Evolutionary conservation across 495 filamentous ascomycete genomes (phyloP), one percentile per base, ranked within the genome.

Genomic region (Aspergillus saccharolyticus): DNA sequence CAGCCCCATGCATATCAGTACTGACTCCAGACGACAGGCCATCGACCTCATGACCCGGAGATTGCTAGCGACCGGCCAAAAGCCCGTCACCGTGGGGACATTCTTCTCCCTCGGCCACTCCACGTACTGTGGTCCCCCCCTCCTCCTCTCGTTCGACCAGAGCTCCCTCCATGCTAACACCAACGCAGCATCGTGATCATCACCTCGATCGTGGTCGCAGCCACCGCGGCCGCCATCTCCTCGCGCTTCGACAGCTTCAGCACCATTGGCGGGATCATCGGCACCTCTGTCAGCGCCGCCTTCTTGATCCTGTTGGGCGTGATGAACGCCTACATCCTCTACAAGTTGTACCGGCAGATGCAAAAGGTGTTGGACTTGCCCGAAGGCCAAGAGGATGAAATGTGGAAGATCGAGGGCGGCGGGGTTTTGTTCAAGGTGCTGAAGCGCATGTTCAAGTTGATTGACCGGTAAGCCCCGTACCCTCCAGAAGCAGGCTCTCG

Each of bases 11-110:
- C 9, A 28, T 28, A 28, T 4, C 4, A n/a, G 12, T 25, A 9
- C 17, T 18, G 22, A 18, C 3, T 17, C 9, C 15, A 44, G 20
- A 4, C 42, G 18, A 15, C 43, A 84, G 83, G 93, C 91, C 52
- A 97, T 97, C 62, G 94, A 97, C 74, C 79, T 97, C 15, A 96
- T 94, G 88, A 97, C 93, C 5, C 82, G 94, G 22, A 83, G 92
- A 12, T 80, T 97, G n/a, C 81, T 97, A 45, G 93, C 93, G 19
- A 82, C 88, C 0, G 91, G 91, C 16, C 89, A 91, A 67, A 83
- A 83, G 8, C 91, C 93, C 8, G 91, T 93, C n/a, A 88, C 92
- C 0, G 91, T 97, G 6, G 93, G 93, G 43, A 96, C 87, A n/a
- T 97, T 90, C 62, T 97, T 97, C 77, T 91, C 87, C 12, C 82